Percentiles rank a stretch among this genome's conserved stretches.
Conservation (phyloP, 805 yeast species). For the Vanderwaltozyma verrucispora region DNA sequence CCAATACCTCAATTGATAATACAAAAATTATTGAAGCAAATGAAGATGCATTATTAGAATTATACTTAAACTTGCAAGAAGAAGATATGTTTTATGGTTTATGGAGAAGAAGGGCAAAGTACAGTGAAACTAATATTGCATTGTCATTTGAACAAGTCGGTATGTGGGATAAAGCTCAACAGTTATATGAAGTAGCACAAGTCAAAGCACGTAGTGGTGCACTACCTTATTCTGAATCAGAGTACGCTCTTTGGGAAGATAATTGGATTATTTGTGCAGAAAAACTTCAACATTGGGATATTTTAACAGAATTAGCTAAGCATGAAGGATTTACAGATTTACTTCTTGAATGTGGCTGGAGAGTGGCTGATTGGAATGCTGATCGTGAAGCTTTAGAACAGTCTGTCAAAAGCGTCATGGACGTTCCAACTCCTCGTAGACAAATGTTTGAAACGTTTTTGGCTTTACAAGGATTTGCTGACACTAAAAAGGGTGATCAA, state of each 20-base stretch:
- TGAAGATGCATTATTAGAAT: constrained; percentile 81
- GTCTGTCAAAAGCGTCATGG: constrained; percentile 93
- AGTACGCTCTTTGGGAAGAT: constrained; percentile 95
- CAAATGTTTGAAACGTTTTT: constrained; percentile 93
- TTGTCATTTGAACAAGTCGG: constrained; percentile 92
- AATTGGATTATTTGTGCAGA: constrained; percentile 98
- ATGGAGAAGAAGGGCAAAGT: constrained; percentile 95
- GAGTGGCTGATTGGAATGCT: constrained; percentile 96
- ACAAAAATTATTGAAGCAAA: constrained; percentile 72
- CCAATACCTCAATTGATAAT: constrained; percentile 52
- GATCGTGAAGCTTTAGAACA: constrained; percentile 92
- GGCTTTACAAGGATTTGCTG: constrained; percentile 87
- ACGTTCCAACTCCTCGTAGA: constrained; percentile 95
- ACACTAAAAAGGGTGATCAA: constrained; percentile 74
- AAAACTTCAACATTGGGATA: constrained; percentile 96
- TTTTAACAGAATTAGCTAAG: constrained; percentile 88
- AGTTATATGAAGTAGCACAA: constrained; percentile 91
- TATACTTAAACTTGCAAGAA: constrained; percentile 81
- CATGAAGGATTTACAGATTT: constrained; percentile 97
- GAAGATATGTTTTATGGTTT: constrained; percentile 96
- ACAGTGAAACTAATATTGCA: constrained; percentile 86
- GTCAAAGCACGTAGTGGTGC: constrained; percentile 93
- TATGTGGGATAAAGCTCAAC: constrained; percentile 88
- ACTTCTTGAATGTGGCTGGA: constrained; percentile 97
- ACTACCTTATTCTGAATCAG: constrained; percentile 89